phyloP scores from a whole-genome alignment of 2,329 filamentous ascomycete genomes.

The Colletotrichum cordylinicola region DNA sequence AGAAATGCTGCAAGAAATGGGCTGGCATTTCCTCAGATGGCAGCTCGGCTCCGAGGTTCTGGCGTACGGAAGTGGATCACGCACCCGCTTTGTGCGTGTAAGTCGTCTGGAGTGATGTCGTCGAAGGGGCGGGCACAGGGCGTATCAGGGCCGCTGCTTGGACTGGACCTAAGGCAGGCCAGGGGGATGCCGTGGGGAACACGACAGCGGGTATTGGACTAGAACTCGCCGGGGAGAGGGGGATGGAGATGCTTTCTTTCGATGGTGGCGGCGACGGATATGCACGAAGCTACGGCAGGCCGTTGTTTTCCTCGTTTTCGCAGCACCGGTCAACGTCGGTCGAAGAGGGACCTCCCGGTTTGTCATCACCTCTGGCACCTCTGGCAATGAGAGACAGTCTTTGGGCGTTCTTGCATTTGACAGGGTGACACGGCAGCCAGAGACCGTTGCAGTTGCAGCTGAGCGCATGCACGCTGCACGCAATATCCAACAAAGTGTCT shows the following conservation, averaged over 20 bases:
- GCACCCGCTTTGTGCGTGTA: neutral
- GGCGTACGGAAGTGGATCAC: neutral
- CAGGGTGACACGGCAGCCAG: neutral
- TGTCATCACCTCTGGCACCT: neutral
- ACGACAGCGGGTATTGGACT: neutral
- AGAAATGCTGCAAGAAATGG: neutral
- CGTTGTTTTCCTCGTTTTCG: neutral
- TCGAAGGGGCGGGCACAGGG: neutral
- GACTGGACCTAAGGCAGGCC: neutral
- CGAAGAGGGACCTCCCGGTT: neutral
- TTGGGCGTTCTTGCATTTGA: neutral
- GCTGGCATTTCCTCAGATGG: neutral
- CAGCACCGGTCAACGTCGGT: neutral
- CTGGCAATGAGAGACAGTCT: neutral
- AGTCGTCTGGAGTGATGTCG: neutral
- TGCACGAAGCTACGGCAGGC: neutral
- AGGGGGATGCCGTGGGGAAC: neutral
- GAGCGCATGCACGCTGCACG: neutral
- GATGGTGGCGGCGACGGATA: neutral
- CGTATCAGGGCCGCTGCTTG: neutral
- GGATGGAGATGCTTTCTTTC: neutral
- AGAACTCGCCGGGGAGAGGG: neutral
- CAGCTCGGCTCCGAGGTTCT: neutral
- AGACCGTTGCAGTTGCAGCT: neutral
- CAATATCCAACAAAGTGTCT: neutral